Conservation (phyloP, 768 basidiomycete genomes). For the Glaciozyma martinii region DNA sequence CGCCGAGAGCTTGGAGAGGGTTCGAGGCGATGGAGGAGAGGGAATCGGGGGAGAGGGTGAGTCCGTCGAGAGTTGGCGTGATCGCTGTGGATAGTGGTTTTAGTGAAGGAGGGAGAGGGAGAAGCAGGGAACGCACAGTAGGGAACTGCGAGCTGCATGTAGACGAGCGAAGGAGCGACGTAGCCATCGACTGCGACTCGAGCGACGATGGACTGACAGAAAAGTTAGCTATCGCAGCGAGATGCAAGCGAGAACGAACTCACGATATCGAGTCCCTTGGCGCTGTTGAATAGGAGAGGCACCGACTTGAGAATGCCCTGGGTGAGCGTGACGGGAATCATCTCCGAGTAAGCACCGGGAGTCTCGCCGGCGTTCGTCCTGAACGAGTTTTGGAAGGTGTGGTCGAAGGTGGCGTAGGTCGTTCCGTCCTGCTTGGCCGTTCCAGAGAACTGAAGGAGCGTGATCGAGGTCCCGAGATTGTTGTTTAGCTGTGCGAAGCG, state of each 20-base stretch:
- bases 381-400: slow-evolving; percentile 54
- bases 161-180: slow-evolving; percentile 11
- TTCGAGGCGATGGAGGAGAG: slow-evolving; percentile 2
- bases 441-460: slow-evolving; percentile 51
- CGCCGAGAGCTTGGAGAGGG: neutral
- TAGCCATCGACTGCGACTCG: slow-evolving; percentile 17
- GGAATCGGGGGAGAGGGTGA: neutral
- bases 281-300: neutral
- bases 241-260: neutral
- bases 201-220: slow-evolving; percentile 6
- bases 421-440: slow-evolving; percentile 45
- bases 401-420: slow-evolving; percentile 58
- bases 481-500: slow-evolving; percentile 39
- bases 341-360: slow-evolving; percentile 47
- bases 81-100: neutral
- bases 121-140: slow-evolving; percentile 1
- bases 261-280: slow-evolving; percentile 15
- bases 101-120: no score
- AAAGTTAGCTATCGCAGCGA: no score
- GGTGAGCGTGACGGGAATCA: slow-evolving; percentile 13
- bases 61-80: neutral
- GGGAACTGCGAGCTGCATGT: slow-evolving; percentile 13
- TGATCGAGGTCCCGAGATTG: slow-evolving; percentile 51
- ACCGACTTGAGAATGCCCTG: neutral
- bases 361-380: slow-evolving; percentile 41